Evolutionary conservation across 257 asterid genomes (phyloP), one percentile per base, ranked within the genome.

Genomic region (Lycium barbarum): DNA sequence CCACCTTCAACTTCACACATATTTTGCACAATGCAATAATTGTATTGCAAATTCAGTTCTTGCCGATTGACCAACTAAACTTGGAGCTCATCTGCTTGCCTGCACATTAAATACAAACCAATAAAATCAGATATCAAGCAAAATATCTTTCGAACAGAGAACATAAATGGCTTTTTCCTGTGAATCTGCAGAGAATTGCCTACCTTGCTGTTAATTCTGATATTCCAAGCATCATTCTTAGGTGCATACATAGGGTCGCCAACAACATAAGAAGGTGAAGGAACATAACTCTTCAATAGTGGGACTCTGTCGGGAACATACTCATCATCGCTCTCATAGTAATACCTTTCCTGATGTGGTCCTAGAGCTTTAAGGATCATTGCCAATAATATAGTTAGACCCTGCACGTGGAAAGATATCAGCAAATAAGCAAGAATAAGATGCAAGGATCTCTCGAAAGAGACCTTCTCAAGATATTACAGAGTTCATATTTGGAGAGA

Each of bases 251-350:
- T 83, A 7, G 95, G 95, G 66, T 95, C 97, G 61, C 85, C 82
- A 85, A 86, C 93, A 86, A 72, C 95, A 90, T 91, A 90, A 73
- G 97, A 82, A 74, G 92, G 89, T 20, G 93, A 86, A 59, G 98
- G 96, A 74, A 85, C 98, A 87, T 96, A 96, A 83, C 87, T 89
- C 90, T 91, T 93, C 89, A 96, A 90, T 63, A 96, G 92, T 33
- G 98, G 99, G 73, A 91, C 98, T 90, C 98, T 87, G 81, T 93
- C 97, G 11, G 97, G 97, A 26, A 79, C 86, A 78, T 91, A 92
- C 35, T 96, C 99, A 86, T 96, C 99, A 89, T 95, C 99, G 85
- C 98, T 96, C 85, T 93, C 98, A 85, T 95, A 96, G 84, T 95
- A 94, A 89, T 88, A 93, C 83, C 91, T 95, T 90, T 91, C 97